phyloP scores from a whole-genome alignment of 352 stramenopile species.

The Globisporangium spinosum region DNA sequence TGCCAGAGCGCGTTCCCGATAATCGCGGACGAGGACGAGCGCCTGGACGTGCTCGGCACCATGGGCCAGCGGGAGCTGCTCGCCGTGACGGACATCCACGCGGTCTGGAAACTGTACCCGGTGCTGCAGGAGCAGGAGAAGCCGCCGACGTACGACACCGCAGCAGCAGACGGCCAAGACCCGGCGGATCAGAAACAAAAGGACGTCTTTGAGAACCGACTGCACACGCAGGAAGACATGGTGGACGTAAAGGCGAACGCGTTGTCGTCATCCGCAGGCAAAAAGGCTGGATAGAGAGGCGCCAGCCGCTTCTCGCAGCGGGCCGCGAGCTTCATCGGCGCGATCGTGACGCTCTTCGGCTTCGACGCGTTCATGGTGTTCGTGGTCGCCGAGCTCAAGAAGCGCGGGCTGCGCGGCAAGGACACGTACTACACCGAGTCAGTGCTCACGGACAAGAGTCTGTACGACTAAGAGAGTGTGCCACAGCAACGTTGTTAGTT shows the following conservation, averaged over 20 bases:
- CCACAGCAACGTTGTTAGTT: background rate
- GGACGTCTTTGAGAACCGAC: slow-evolving; percentile 48
- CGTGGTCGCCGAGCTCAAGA: slow-evolving; percentile 32
- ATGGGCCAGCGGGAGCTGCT: slow-evolving; percentile 80
- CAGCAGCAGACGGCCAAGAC: slow-evolving; percentile 12
- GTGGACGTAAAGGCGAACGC: slow-evolving; percentile 9
- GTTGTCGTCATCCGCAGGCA: background rate
- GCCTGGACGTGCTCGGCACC: slow-evolving; percentile 44
- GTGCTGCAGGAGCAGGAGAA: slow-evolving; percentile 38
- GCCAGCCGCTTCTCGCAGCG: slow-evolving; percentile 38
- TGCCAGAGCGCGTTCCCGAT: slow-evolving; percentile 67
- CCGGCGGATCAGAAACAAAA: background rate
- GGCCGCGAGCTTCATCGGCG: slow-evolving; percentile 59
- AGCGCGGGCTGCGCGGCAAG: slow-evolving; percentile 29
- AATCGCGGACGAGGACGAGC: slow-evolving; percentile 45
- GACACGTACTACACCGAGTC: slow-evolving; percentile 61
- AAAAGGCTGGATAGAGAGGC: slow-evolving; percentile 7
- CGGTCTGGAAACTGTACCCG: slow-evolving; percentile 72
- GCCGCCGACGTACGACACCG: slow-evolving; percentile 33
- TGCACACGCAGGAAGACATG: slow-evolving; percentile 56
- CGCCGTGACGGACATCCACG: slow-evolving; percentile 68
- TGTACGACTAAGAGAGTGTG: slow-evolving; percentile 25
- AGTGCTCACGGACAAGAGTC: slow-evolving; percentile 54
- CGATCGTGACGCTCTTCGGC: slow-evolving; percentile 54
- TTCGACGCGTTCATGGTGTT: slow-evolving; percentile 44